phyloP scores from a whole-genome alignment of 768 basidiomycete species.

The Lyophyllum shimeji region DNA sequence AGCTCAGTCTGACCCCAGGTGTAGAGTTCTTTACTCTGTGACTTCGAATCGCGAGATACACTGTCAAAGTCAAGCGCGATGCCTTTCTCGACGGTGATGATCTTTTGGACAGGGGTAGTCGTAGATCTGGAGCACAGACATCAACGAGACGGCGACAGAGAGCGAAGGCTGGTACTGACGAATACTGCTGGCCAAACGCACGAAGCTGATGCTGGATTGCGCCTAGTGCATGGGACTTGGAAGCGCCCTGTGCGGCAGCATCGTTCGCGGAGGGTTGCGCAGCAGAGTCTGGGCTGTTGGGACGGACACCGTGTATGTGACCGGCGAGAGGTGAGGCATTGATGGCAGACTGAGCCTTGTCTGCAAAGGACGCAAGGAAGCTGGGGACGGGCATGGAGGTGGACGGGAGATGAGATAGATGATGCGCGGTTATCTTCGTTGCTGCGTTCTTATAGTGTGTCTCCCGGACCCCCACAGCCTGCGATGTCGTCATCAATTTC shows the following conservation, averaged over 20 bases:
- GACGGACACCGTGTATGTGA: constrained; percentile 43
- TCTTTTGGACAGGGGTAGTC: constrained; percentile 71
- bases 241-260: constrained; percentile 39
- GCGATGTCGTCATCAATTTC: constrained; percentile 4
- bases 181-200: constrained; percentile 72
- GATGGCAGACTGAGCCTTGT: constrained; percentile 75
- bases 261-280: constrained; percentile 43
- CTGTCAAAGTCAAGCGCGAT: constrained; percentile 74
- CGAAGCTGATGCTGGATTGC: constrained; percentile 73
- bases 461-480: not conserved
- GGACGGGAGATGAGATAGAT: constrained; percentile 9
- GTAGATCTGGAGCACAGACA: constrained; percentile 38
- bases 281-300: constrained; percentile 35
- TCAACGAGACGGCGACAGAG: constrained; percentile 6
- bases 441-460: constrained; percentile 16
- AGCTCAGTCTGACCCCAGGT: constrained; percentile 77
- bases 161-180: constrained; percentile 35
- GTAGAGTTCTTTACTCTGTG: constrained; percentile 82
- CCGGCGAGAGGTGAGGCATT: constrained; percentile 58
- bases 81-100: constrained; percentile 78
- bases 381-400: constrained; percentile 56
- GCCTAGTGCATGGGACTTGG: constrained; percentile 58
- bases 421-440: not conserved
- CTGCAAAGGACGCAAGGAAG: constrained; percentile 67
- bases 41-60: constrained; percentile 62